Conservation (phyloP, 306 rosid genomes). For the Dryas alaskensis region DNA sequence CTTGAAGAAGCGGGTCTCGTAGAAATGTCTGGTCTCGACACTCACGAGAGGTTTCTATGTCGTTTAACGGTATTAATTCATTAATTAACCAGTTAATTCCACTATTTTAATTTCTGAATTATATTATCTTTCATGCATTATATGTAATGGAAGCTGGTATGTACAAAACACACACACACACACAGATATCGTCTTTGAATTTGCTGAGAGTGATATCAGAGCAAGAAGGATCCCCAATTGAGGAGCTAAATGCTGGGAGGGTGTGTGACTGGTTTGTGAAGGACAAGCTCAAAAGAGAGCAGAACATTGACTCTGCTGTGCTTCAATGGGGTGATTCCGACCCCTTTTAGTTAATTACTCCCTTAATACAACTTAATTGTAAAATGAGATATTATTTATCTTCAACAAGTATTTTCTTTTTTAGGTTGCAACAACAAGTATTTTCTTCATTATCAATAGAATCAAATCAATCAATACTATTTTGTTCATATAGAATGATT, state of each 20-base stretch:
- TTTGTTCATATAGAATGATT: background rate
- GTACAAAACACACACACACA: background rate
- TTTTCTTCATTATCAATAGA: no score
- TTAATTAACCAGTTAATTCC: no score
- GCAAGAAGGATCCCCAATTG: slow-evolving; percentile 82
- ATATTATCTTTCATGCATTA: no score
- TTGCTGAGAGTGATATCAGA: slow-evolving; percentile 75
- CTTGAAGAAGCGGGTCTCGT: slow-evolving; percentile 90
- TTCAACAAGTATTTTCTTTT: no score
- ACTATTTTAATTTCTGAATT: no score
- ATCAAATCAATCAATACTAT: no score
- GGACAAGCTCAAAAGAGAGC: slow-evolving; percentile 69
- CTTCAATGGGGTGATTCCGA: slow-evolving; percentile 95
- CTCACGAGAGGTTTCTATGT: slow-evolving; percentile 85
- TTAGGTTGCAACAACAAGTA: no score
- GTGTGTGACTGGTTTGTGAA: slow-evolving; percentile 66
- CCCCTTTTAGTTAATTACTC: slow-evolving; percentile 8
- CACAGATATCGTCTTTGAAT: slow-evolving; percentile 78
- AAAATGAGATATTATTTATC: no score
- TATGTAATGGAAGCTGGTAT: no score
- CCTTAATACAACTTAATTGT: no score
- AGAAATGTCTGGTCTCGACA: slow-evolving; percentile 71
- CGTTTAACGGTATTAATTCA: slow-evolving; percentile 63
- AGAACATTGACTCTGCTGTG: slow-evolving; percentile 71
- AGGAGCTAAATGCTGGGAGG: slow-evolving; percentile 83